Base-by-base conservation (phyloP, 345 rosid species). In the Clausena lansium region DNA sequence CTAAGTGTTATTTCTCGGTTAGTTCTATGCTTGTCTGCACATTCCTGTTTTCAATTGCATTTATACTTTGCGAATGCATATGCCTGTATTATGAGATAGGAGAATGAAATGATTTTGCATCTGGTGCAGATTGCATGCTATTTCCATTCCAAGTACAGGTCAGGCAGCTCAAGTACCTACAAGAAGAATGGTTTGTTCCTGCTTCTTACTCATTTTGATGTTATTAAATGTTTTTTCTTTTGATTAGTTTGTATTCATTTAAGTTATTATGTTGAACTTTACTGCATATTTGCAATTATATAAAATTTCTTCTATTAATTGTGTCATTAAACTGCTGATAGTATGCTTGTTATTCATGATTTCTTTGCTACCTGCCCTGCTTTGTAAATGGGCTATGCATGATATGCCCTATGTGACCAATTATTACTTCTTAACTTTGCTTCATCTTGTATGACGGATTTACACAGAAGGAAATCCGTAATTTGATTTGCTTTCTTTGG, bases 1-100 rank as follows among this genome's bases (percentile, higher is more conserved):
- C 90, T 45, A 92, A 91, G 82, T 95, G 99, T 83, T 89, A 83
- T 73, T 88, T 93, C 45, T 95, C 99, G 35, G 99, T 95, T 76
- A 87, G 95, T 81, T 80, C 41, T 50, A 52, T 58, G 39, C 50
- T 24, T 67, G 15, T 45, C 24, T 77, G 32, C 27, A 11, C 20
- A 13, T 38, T 68, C 25, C 5, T 57, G 8, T 52, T 7, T 69
- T 73, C 4, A 8, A 2, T 35, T 9, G 58, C 13, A 4, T n/a
- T 57, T 35, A 24, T 67, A 14, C 55, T 39, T 22, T 68, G 32
- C 28, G 24, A 24, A 24, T 19, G 30, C 27, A 4, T 2, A 33
- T 54, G 25, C 9, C 8, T 45, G 4, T 33, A 63, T 50, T 30
- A 13, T 33, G 33, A 17, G 4, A 0, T 14, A 3, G 64, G 70